Base-by-base conservation (phyloP, 176 grass and related monocot species). In the Aegilops umbellulata region DNA sequence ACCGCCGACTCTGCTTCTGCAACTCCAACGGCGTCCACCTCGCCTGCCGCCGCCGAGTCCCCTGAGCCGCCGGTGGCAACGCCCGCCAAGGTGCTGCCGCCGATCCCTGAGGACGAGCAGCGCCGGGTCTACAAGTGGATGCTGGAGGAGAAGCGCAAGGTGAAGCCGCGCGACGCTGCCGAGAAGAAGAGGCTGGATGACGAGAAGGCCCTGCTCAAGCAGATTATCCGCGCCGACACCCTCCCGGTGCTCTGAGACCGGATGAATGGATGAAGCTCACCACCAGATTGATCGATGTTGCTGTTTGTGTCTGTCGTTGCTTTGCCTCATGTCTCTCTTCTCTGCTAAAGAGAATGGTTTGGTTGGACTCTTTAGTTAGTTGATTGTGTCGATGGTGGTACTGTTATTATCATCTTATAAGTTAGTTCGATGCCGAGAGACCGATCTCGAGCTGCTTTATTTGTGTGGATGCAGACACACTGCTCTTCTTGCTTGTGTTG, bases 81-180 rank as follows among this genome's bases (percentile, higher is more conserved):
- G 1, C 84, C 89, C 24, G 36, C 36, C 38, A 94, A 86, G 82
- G 84, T 77, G 79, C 87, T 92, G 49, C 88, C 92, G 32, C 92
- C 97, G 60, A 90, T 99, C 67, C 39, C 92, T 0, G 60, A 93
- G 81, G 92, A 99, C 5, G 90, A 99, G 62, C 90, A 99, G 69
- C 92, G 87, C 58, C 65, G 88, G 32, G 86, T 96, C 46, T 95
- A 89, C 84, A 91, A 87, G 58, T 99, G 97, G 97, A 96, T 99
- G 83, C 81, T 99, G 79, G 92, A 99, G 46, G 97, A 99, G 90
- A 99, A 94, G 84, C 87, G 97, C 41, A 98, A 98, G 79, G 69
- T 94, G 41, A 94, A 90, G 80, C 87, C 90, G 6, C 65, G 42
- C 14, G 80, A 88, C 74, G 79, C 88, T 3, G 90, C 75, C 1